These are phyloP conservation scores for Venturia aucupariae DNA, from an alignment of 2,329 filamentous ascomycete species.

Conservation along the genomic window DNA sequence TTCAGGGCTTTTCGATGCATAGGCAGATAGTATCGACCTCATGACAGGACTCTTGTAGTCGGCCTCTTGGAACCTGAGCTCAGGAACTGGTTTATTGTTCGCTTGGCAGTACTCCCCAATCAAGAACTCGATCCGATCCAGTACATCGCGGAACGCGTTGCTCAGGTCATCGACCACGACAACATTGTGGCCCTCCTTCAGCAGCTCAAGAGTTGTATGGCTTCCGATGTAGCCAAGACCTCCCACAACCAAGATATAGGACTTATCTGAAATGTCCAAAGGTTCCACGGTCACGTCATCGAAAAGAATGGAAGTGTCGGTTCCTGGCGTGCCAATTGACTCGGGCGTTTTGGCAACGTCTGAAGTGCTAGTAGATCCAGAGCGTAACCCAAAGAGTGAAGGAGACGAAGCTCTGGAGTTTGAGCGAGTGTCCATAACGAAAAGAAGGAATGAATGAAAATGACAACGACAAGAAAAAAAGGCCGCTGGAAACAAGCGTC, in stretches of 20 bases:
- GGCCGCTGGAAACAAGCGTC: constrained; percentile 6
- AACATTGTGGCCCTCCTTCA: constrained; percentile 46
- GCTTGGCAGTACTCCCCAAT: constrained; percentile 28
- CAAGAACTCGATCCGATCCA: constrained; percentile 29
- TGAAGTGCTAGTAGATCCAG: constrained; percentile 15
- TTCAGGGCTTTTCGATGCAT: constrained; percentile 18
- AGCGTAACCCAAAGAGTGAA: constrained; percentile 20
- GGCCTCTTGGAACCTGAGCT: constrained; percentile 38
- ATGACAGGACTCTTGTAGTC: constrained; percentile 38
- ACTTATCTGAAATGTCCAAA: constrained; percentile 35
- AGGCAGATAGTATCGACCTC: constrained; percentile 35
- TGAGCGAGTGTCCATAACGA: constrained; percentile 21
- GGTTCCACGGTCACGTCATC: constrained; percentile 36
- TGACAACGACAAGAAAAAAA: neutral
- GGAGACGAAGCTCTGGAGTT: constrained; percentile 22
- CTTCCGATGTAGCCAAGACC: constrained; percentile 49
- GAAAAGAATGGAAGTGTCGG: constrained; percentile 36
- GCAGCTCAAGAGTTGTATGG: constrained; percentile 45
- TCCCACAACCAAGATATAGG: constrained; percentile 44
- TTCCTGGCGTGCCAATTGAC: constrained; percentile 34
- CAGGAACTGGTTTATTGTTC: constrained; percentile 46
- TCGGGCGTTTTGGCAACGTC: constrained; percentile 20
- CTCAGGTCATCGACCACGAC: constrained; percentile 37
- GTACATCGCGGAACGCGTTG: constrained; percentile 36
- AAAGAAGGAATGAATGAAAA: neutral